These are phyloP conservation scores for Colletotrichum lini DNA, from an alignment of 2,329 filamentous ascomycete genomes.

Conservation along the genomic window DNA sequence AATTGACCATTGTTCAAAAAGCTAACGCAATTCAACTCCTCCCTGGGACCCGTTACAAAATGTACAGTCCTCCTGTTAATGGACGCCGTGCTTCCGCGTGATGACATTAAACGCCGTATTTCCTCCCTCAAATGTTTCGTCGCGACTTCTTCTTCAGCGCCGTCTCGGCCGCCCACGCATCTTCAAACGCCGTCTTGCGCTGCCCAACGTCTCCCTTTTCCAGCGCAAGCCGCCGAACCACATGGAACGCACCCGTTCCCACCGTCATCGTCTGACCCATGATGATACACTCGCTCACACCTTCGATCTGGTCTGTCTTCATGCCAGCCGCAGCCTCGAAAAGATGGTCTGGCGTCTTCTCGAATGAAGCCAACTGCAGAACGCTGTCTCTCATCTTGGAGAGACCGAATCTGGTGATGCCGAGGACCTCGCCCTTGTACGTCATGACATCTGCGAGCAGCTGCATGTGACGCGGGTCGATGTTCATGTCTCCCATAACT, in stretches of 20 bases:
- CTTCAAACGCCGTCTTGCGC: conserved; percentile 79
- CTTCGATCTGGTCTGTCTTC: conserved; percentile 93
- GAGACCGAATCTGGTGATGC: conserved; percentile 95
- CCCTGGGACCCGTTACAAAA: conserved; percentile 19
- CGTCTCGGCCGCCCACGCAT: conserved; percentile 67
- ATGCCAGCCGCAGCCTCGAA: conserved; percentile 95
- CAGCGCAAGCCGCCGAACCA: conserved; percentile 83
- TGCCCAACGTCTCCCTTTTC: conserved; percentile 69
- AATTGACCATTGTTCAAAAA: conserved; percentile 4
- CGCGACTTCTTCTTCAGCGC: conserved; percentile 39
- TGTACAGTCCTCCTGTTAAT: conserved; percentile 25
- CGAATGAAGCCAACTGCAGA: conserved; percentile 93
- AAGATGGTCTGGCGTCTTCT: conserved; percentile 97
- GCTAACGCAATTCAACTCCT: conserved; percentile 14
- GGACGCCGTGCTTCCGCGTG: conserved; percentile 19
- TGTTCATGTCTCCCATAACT: conserved; percentile 95
- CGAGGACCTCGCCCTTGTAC: conserved; percentile 96
- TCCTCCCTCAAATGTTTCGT: conserved; percentile 16
- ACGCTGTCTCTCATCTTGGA: conserved; percentile 97
- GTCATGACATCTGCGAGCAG: conserved; percentile 98
- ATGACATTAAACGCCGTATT: conserved; percentile 15
- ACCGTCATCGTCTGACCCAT: conserved; percentile 96
- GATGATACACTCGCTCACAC: conserved; percentile 97
- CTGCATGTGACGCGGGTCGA: conserved; percentile 98
- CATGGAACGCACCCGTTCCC: conserved; percentile 92